Percentiles rank a stretch among this genome's conserved stretches.
These are phyloP conservation scores for Paxillus rubicundulus DNA, from an alignment of 768 basidiomycete genomes.

Conservation along the genomic window DNA sequence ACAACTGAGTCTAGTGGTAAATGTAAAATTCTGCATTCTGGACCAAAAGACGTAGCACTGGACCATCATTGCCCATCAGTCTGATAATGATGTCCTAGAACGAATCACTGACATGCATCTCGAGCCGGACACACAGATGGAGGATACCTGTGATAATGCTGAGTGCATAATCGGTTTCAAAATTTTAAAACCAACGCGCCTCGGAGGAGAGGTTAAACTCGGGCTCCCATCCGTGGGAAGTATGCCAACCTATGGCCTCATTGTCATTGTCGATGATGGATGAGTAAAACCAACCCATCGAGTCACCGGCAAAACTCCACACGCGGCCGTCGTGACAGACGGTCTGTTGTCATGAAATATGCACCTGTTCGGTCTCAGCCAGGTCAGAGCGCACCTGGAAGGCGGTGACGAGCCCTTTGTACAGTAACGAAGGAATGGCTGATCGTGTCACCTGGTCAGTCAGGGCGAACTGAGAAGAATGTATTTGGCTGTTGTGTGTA, in stretches of 20 bases:
- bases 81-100: background rate
- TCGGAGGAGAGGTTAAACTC: constrained; percentile 40
- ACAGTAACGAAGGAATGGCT: constrained; percentile 28
- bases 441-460: constrained; percentile 34
- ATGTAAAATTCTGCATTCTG: constrained; percentile 44
- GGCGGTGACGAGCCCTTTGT: constrained; percentile 40
- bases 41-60: constrained; percentile 59
- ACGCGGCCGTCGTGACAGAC: constrained; percentile 29
- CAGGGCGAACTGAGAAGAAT: constrained; percentile 37
- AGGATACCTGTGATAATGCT: constrained; percentile 42
- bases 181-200: constrained; percentile 5
- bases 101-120: constrained; percentile 45
- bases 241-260: constrained; percentile 1
- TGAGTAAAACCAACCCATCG: constrained; percentile 50
- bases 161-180: background rate
- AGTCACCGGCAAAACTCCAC: constrained; percentile 49
- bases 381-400: constrained; percentile 41
- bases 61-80: constrained; percentile 17
- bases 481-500: constrained; percentile 36
- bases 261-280: constrained; percentile 16
- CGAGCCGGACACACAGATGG: constrained; percentile 46
- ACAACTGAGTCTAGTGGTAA: constrained; percentile 42
- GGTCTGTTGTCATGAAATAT: constrained; percentile 25
- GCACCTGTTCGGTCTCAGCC: background rate
- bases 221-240: constrained; percentile 36